Conservation (phyloP, 2,329 filamentous ascomycete species). For the Magnaporthiopsis rhizophila region DNA sequence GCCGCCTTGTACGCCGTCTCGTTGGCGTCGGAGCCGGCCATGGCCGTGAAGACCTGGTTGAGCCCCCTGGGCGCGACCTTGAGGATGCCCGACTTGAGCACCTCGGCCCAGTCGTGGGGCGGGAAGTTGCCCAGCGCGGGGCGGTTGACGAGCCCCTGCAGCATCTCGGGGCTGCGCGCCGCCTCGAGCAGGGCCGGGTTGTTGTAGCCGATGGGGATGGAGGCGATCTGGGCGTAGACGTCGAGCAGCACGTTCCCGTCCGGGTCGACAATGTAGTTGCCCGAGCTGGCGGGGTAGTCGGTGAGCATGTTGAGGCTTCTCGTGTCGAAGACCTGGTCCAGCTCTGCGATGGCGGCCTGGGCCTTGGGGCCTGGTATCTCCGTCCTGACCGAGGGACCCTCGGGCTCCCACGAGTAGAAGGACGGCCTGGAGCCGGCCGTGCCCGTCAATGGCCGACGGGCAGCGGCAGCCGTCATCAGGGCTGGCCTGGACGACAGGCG, state of each 20-base stretch:
- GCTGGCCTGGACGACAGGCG: conserved; percentile 9
- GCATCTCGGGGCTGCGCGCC: conserved; percentile 70
- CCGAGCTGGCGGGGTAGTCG: conserved; percentile 65
- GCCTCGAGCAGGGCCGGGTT: conserved; percentile 67
- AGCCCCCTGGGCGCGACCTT: conserved; percentile 75
- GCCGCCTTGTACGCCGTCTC: conserved; percentile 93
- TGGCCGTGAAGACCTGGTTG: conserved; percentile 83
- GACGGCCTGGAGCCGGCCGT: conserved; percentile 16
- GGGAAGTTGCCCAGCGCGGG: conserved; percentile 90
- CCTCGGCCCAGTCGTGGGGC: conserved; percentile 70
- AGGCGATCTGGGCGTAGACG: conserved; percentile 86
- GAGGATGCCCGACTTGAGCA: conserved; percentile 73
- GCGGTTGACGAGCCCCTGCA: conserved; percentile 74
- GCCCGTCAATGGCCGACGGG: conserved; percentile 17
- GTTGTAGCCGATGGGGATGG: conserved; percentile 88
- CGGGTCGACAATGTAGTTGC: conserved; percentile 73
- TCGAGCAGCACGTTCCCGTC: conserved; percentile 68
- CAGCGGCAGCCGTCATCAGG: conserved; percentile 6
- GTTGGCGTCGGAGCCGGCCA: conserved; percentile 86
- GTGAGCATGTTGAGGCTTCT: conserved; percentile 76
- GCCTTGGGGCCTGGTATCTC: conserved; percentile 70
- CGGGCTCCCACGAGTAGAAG: conserved; percentile 35
- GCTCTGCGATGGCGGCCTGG: conserved; percentile 58
- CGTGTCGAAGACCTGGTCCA: conserved; percentile 77
- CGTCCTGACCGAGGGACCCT: conserved; percentile 44